phyloP scores from a whole-genome alignment of 2,329 filamentous ascomycete species.

The Neopestalotiopsis sp. region DNA sequence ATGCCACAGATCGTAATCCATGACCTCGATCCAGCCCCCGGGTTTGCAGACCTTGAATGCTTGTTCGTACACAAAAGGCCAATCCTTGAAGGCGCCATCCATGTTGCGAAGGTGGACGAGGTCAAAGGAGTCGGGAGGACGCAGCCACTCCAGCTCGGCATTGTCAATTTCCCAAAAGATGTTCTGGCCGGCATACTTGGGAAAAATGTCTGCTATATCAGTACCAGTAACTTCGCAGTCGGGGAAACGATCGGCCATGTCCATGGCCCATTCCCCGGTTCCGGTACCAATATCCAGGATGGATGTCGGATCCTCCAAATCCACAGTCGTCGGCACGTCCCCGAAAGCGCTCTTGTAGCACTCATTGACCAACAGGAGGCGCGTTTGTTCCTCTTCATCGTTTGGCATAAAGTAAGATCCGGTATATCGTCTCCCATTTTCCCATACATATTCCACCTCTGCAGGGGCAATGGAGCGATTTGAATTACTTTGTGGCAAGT shows the following conservation, averaged over 20 bases:
- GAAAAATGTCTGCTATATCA: conserved; percentile 64
- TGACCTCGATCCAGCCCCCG: conserved; percentile 61
- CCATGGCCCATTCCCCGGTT: conserved; percentile 57
- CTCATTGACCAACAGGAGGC: conserved; percentile 66
- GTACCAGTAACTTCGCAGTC: conserved; percentile 62
- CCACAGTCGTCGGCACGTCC: conserved; percentile 49
- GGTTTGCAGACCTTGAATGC: conserved; percentile 58
- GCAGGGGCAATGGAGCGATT: conserved; percentile 54
- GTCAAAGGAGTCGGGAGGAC: conserved; percentile 56
- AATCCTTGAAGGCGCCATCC: conserved; percentile 61
- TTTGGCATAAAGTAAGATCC: conserved; percentile 69
- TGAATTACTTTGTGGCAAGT: conserved; percentile 31
- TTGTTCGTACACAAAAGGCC: conserved; percentile 58
- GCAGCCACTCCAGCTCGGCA: conserved; percentile 63
- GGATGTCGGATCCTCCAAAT: conserved; percentile 43
- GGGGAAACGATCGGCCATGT: conserved; percentile 59
- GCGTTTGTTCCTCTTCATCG: conserved; percentile 68
- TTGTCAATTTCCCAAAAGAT: conserved; percentile 66
- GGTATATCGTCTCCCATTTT: conserved; percentile 68
- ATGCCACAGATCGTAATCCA: conserved; percentile 55
- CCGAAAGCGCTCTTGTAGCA: conserved; percentile 61
- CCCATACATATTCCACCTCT: conserved; percentile 61
- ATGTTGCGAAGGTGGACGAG: conserved; percentile 62
- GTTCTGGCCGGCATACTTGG: conserved; percentile 60
- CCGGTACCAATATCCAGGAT: conserved; percentile 66